Evolutionary conservation across 768 basidiomycete genomes (phyloP).

Genomic region (Boletus coccyginus): DNA sequence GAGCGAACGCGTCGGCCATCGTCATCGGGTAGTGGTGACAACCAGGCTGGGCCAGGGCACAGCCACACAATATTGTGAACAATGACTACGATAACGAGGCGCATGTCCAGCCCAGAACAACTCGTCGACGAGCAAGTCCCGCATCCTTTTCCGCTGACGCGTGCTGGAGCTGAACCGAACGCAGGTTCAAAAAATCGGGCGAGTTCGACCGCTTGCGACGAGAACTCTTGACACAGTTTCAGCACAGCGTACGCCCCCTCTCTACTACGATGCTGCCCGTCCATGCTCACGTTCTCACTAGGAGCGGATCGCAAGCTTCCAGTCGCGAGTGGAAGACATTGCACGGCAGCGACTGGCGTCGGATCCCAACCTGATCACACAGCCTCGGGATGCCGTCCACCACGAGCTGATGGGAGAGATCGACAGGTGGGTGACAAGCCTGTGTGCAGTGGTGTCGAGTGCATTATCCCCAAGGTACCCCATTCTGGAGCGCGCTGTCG

Average conservation of each 20-base stretch:
- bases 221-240: slow-evolving; percentile 61
- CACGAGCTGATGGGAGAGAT: slow-evolving; percentile 70
- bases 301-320: slow-evolving; percentile 53
- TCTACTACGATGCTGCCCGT: background rate
- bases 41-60: background rate
- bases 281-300: slow-evolving; percentile 19
- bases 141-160: background rate
- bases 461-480: slow-evolving; percentile 47
- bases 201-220: slow-evolving; percentile 73
- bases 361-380: slow-evolving; percentile 52
- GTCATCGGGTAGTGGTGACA: background rate
- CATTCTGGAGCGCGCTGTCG: slow-evolving; percentile 60
- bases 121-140: slow-evolving; percentile 61
- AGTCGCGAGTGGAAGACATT: slow-evolving; percentile 59
- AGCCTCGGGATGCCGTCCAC: slow-evolving; percentile 51
- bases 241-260: slow-evolving; percentile 49
- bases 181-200: slow-evolving; percentile 75
- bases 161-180: background rate
- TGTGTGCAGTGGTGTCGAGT: background rate
- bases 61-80: slow-evolving; percentile 7
- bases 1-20: slow-evolving; percentile 55
- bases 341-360: slow-evolving; percentile 52
- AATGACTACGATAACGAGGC: slow-evolving; percentile 40
- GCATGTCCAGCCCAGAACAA: slow-evolving; percentile 55
- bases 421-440: slow-evolving; percentile 46